Base-by-base conservation (phyloP, 352 stramenopile genomes). In the Peronospora farinosa region DNA sequence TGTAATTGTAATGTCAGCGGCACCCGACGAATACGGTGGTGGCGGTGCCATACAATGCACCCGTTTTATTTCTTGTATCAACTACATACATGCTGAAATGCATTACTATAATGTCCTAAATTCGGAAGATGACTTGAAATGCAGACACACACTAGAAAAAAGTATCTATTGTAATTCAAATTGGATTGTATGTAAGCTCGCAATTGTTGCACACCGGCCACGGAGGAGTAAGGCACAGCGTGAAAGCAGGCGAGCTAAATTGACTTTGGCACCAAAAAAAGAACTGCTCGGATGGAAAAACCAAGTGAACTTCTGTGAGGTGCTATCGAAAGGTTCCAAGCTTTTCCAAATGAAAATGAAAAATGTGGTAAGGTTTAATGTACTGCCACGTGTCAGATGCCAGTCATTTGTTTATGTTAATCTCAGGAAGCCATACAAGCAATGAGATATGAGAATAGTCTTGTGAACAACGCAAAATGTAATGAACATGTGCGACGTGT, bases 181-280 rank as follows among this genome's bases (percentile, higher is more conserved):
- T 40, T 40, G 13, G 13, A n/a, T 35, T 10, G 10, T 31, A 74
- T 82, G 55, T 82, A 27, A 60, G 67, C 68, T 69, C 65, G 63
- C 71, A 73, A 78, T 67, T 78, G 71, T 82, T 82, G 68, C 71
- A 78, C 65, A 67, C 62, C 55, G 65, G 65, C 62, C 67, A 78
- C 54, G 58, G 68, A 72, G 53, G 35, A 66, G 52, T 63, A 48
- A 44, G 60, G 57, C 62, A 47, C 63, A 48, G 71, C 57, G 63
- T 78, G 71, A 82, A 82, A 82, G 71, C 71, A 82, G 65, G 71
- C 71, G 55, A 74, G 67, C 69, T 30, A 44, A 55, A 32, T 72
- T 64, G 9, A 7, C 65, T 63, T 67, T 61, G 47, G 71, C 71
- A 74, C 71, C 68, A 61, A 42, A 63, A 69, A 70, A 74, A 75